Percentiles rank a stretch among this genome's conserved stretches.
phyloP scores from a whole-genome alignment of 2,329 filamentous ascomycete species.

The Trichoderma harzianum region DNA sequence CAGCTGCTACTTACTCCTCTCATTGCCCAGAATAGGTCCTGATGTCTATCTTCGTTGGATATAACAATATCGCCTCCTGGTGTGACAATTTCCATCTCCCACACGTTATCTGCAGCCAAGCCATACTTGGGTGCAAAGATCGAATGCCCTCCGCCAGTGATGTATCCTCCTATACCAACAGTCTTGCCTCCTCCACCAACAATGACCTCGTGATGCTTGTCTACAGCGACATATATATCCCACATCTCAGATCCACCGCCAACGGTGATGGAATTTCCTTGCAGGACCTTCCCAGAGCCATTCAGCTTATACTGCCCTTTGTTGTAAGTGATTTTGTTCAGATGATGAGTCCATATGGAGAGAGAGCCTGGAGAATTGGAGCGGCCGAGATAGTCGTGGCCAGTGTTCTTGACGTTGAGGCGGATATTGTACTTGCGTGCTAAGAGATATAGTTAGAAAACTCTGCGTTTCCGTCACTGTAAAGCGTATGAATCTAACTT shows the following conservation, averaged over 20 bases:
- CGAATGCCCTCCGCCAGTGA: constrained; percentile 60
- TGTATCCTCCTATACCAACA: constrained; percentile 59
- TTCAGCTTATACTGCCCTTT: constrained; percentile 40
- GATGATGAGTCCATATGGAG: constrained; percentile 51
- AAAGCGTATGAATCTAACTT: constrained; percentile 20
- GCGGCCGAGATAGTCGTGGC: constrained; percentile 44
- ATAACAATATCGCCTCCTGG: constrained; percentile 47
- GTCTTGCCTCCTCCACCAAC: constrained; percentile 54
- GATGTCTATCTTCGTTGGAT: constrained; percentile 50
- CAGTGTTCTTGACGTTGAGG: constrained; percentile 39
- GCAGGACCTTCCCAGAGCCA: constrained; percentile 41
- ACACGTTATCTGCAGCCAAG: constrained; percentile 59
- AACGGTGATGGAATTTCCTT: constrained; percentile 48
- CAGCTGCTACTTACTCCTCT: constrained; percentile 44
- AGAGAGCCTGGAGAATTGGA: constrained; percentile 49
- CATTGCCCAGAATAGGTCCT: constrained; percentile 63
- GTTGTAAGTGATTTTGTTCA: constrained; percentile 39
- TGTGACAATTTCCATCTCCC: constrained; percentile 57
- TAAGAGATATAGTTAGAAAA: constrained; percentile 33
- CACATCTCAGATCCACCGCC: constrained; percentile 52
- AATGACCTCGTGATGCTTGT: constrained; percentile 44
- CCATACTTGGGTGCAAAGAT: constrained; percentile 52
- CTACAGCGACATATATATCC: constrained; percentile 45
- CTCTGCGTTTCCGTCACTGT: constrained; percentile 19
- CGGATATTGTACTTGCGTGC: constrained; percentile 42